Evolutionary conservation across 805 yeast genomes (phyloP), one percentile per base, ranked within the genome.

Genomic region (Saccharomycopsis selenospora): DNA sequence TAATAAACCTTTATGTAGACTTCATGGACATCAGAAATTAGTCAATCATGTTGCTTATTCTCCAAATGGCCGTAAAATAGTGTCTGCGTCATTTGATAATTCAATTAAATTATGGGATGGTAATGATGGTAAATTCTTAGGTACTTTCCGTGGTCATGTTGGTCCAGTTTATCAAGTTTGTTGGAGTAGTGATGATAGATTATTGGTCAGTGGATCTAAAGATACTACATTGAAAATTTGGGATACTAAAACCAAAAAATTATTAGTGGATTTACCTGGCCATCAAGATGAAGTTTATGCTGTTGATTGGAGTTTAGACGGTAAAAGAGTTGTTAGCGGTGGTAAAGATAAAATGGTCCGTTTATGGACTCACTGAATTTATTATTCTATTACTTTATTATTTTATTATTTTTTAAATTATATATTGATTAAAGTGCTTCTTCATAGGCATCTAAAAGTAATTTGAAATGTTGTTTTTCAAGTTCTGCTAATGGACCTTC

Each of bases 231-330:
- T 91, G 61, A 91, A 91, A 65, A 95, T 91, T 2, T 91, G 98
- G 98, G 97, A 91, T 61, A 80, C 91, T 20, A 77, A 85, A 59
- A 85, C 96, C 2, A 75, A 83, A 55, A 91, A 91, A 61, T 69
- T 93, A 48, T 76, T 80, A 50, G 87, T 83, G 14, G 99, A 93
- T 65, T 74, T 93, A 50, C 99, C 99, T 0, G 99, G 99, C 1
- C 99, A 93, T 62, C 70, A 81, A 13, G 99, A 93, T 61, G 99
- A 93, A 66, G 96, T 93, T 0, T 93, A 79, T 62, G 95, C 97
- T 0, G 96, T 93, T 3, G 99, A 93, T 60, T 93, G 99, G 99
- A 86, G 96, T 69, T 79, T 84, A 48, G 99, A 93, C 63, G 99
- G 99, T 42, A 77, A 77, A 55, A 74, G 82, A 56, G 98, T 93